Evolutionary conservation across 352 stramenopile species (phyloP).

Genomic region (Phytopythium sindhum): DNA sequence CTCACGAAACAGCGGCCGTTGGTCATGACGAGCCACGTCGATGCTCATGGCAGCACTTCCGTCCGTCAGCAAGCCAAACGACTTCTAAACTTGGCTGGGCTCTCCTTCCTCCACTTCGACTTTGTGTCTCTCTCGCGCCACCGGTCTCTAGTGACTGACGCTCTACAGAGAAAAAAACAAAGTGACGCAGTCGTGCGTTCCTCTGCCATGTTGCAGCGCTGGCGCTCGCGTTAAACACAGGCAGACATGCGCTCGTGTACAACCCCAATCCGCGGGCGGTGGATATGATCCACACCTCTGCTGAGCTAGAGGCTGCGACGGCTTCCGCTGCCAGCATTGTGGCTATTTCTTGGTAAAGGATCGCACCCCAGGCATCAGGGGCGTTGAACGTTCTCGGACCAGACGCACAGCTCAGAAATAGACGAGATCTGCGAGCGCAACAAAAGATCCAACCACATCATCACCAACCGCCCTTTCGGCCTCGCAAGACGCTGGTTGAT

Average conservation of each 20-base stretch:
- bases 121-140: not conserved
- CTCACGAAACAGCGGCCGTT: not conserved
- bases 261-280: not conserved
- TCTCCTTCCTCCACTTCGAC: not conserved
- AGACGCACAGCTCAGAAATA: slow-evolving; percentile 1
- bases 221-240: not conserved
- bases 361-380: not conserved
- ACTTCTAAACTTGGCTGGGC: not conserved
- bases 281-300: not conserved
- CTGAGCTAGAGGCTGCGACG: not conserved
- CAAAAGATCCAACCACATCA: not conserved
- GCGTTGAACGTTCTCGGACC: not conserved
- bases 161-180: not conserved
- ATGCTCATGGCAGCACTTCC: slow-evolving; percentile 1
- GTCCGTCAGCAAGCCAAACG: not conserved
- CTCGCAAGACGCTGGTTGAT: not conserved
- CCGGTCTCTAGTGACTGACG: not conserved
- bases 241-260: not conserved
- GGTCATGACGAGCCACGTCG: not conserved
- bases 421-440: not conserved
- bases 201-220: not conserved
- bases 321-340: not conserved
- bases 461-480: not conserved
- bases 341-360: slow-evolving; percentile 2
- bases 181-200: not conserved